A percentile compares a stretch with the other conserved stretches of the same genome.
Evolutionary conservation across 1,284 basidiomycete genomes (phyloP).

Genomic region (Wolfiporia cocos): DNA sequence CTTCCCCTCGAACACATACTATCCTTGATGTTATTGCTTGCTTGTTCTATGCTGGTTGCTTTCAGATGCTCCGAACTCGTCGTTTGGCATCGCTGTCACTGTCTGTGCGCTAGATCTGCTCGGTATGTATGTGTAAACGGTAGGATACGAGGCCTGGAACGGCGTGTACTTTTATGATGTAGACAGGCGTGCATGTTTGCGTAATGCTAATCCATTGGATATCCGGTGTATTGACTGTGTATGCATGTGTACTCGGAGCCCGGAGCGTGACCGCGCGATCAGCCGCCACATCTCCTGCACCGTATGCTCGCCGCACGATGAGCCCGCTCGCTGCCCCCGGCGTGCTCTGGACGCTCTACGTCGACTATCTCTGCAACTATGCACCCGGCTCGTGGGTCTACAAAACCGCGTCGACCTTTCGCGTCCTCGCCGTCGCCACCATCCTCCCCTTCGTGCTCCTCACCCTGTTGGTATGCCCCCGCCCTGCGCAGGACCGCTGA

Average conservation of each 20-base stretch:
- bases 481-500: background rate
- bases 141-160: slow-evolving; percentile 5
- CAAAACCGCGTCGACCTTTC: slow-evolving; percentile 56
- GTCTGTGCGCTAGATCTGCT: slow-evolving; percentile 15
- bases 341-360: slow-evolving; percentile 50
- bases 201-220: no score
- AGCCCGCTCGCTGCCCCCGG: slow-evolving; percentile 24
- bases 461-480: slow-evolving; percentile 46
- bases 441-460: slow-evolving; percentile 62
- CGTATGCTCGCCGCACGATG: no score
- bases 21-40: slow-evolving; percentile 44
- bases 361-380: slow-evolving; percentile 58
- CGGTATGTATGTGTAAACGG: slow-evolving; percentile 15
- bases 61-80: slow-evolving; percentile 3
- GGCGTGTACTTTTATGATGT: slow-evolving; percentile 22
- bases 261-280: no score
- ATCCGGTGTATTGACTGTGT: no score
- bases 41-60: background rate
- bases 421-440: slow-evolving; percentile 56
- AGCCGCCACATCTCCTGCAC: no score
- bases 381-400: slow-evolving; percentile 60
- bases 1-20: slow-evolving; percentile 83
- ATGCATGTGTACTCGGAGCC: no score
- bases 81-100: slow-evolving; percentile 8
- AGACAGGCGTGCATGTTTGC: no score